Evolutionary conservation across 768 basidiomycete species (phyloP).

Genomic region (Chlorophyllum brunneum): DNA sequence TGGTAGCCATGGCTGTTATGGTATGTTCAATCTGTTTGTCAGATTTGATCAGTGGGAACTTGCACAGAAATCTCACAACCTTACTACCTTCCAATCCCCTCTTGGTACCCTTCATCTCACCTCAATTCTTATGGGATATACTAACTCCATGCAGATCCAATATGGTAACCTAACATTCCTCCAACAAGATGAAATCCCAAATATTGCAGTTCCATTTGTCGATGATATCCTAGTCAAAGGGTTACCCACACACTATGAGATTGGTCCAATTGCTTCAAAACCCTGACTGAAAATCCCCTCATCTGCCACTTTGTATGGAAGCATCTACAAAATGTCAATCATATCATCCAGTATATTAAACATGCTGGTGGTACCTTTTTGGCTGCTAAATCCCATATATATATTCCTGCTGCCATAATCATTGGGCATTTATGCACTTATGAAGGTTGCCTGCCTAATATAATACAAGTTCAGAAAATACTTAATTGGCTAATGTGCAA

Average conservation of each 20-base stretch:
- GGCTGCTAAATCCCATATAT: slow-evolving; percentile 18
- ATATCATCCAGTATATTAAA: slow-evolving; percentile 28
- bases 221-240: slow-evolving; percentile 24
- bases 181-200: slow-evolving; percentile 26
- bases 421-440: slow-evolving; percentile 33
- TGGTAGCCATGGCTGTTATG: slow-evolving; percentile 26
- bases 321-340: slow-evolving; percentile 30
- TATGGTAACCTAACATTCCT: slow-evolving; percentile 29
- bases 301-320: slow-evolving; percentile 34
- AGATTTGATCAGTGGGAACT: slow-evolving; percentile 31
- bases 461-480: slow-evolving; percentile 20
- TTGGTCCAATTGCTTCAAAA: not conserved
- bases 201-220: slow-evolving; percentile 18
- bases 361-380: slow-evolving; percentile 26
- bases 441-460: slow-evolving; percentile 26
- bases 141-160: slow-evolving; percentile 23
- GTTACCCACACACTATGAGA: slow-evolving; percentile 19
- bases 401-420: slow-evolving; percentile 17
- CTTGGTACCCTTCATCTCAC: slow-evolving; percentile 21
- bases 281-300: not conserved
- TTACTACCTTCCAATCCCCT: slow-evolving; percentile 38
- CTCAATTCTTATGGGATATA: slow-evolving; percentile 34
- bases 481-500: slow-evolving; percentile 22
- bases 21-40: slow-evolving; percentile 22
- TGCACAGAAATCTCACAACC: slow-evolving; percentile 24